These are phyloP conservation scores for Taphrina communis DNA, from an alignment of 1,139 yeast genomes.

Conservation along the genomic window DNA sequence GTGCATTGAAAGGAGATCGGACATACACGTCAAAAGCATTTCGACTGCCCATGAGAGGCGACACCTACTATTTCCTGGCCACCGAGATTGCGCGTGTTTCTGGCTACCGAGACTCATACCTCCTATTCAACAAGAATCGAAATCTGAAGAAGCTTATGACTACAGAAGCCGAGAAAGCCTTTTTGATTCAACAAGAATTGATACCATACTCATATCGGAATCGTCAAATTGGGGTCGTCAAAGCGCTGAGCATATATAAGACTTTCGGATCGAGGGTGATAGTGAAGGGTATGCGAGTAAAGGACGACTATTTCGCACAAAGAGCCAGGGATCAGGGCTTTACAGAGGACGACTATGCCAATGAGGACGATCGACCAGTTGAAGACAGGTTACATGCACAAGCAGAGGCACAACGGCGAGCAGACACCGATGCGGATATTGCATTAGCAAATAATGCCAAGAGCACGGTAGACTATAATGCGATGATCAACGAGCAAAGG, in stretches of 20 bases:
- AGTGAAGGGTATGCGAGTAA: constrained; percentile 66
- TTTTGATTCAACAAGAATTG: constrained; percentile 61
- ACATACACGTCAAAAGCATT: constrained; percentile 64
- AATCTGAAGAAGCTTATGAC: constrained; percentile 64
- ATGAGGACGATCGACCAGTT: constrained; percentile 33
- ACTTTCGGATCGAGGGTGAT: constrained; percentile 75
- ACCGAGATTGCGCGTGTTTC: constrained; percentile 73
- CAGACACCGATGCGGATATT: constrained; percentile 13
- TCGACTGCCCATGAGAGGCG: constrained; percentile 60
- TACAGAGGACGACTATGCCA: constrained; percentile 51
- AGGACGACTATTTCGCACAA: constrained; percentile 82
- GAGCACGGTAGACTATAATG: constrained; percentile 24
- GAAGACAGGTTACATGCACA: constrained; percentile 20
- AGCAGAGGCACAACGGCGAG: constrained; percentile 25
- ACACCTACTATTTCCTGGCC: constrained; percentile 66
- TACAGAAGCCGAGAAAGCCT: constrained; percentile 66
- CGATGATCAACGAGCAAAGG: constrained; percentile 23
- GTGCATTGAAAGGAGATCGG: constrained; percentile 64
- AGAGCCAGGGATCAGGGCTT: constrained; percentile 60
- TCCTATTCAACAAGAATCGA: constrained; percentile 66
- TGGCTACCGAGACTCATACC: constrained; percentile 68
- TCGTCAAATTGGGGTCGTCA: constrained; percentile 66
- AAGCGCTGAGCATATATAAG: constrained; percentile 69
- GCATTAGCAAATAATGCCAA: constrained; percentile 23
- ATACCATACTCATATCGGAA: constrained; percentile 70